Evolutionary conservation across 2,329 filamentous ascomycete genomes (phyloP).

Genomic region (Cadophora sp.): DNA sequence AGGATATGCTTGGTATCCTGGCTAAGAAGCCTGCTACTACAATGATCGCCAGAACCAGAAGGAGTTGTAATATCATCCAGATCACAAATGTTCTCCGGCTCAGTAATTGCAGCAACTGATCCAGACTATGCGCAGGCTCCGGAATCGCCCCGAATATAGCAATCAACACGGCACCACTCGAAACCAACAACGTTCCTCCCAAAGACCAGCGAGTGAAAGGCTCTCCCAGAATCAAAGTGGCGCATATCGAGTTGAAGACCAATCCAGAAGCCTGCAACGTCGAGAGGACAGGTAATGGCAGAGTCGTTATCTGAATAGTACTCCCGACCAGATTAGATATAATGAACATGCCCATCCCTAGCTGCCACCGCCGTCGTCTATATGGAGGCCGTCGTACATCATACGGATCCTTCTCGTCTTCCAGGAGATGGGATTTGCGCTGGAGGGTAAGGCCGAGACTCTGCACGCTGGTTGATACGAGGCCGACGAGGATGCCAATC

Average conservation of each 20-base stretch:
- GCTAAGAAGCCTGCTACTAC: constrained; percentile 64
- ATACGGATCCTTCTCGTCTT: constrained; percentile 86
- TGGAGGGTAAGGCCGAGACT: constrained; percentile 94
- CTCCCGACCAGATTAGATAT: constrained; percentile 93
- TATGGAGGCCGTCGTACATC: constrained; percentile 86
- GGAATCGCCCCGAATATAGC: constrained; percentile 93
- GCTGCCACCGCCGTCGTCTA: constrained; percentile 90
- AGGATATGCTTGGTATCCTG: constrained; percentile 58
- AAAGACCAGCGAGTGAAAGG: constrained; percentile 95
- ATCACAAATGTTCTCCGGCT: constrained; percentile 77
- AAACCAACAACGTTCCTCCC: constrained; percentile 87
- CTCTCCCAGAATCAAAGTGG: constrained; percentile 88
- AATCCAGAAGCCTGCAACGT: constrained; percentile 94
- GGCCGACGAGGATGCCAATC: constrained; percentile 92
- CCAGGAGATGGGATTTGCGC: constrained; percentile 96
- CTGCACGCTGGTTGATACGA: constrained; percentile 93
- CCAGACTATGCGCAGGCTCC: constrained; percentile 86
- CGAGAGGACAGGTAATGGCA: constrained; percentile 92
- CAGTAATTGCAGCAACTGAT: constrained; percentile 80
- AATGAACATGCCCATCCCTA: constrained; percentile 97
- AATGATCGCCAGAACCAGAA: constrained; percentile 75
- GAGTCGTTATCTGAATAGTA: constrained; percentile 95
- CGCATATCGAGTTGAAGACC: constrained; percentile 98
- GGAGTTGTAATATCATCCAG: constrained; percentile 84
- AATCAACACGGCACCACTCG: constrained; percentile 86